Percentiles rank a stretch among this genome's conserved stretches.
Evolutionary conservation across 495 filamentous ascomycete genomes (phyloP).

Genomic region (Xylaria telfairii): DNA sequence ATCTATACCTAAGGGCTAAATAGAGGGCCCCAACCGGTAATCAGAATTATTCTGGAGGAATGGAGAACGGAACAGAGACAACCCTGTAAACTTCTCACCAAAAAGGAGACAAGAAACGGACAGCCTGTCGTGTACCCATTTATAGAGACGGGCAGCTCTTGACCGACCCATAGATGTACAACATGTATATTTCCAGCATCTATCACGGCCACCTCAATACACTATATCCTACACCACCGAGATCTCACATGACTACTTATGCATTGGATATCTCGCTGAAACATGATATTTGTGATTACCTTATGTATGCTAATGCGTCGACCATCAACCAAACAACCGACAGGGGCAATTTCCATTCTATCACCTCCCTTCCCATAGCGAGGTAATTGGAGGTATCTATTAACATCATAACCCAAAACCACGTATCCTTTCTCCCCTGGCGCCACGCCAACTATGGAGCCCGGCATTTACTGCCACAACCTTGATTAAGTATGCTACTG

Average conservation of each 20-base stretch:
- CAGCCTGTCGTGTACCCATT: constrained; percentile 4
- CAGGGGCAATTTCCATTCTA: constrained; percentile 18
- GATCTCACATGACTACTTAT: background rate
- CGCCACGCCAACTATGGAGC: background rate
- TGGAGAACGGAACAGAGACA: background rate
- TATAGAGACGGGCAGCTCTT: background rate
- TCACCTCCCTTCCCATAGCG: background rate
- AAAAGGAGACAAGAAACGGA: background rate
- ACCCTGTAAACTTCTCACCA: background rate
- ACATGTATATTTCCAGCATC: constrained; percentile 27
- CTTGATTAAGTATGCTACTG: no score
- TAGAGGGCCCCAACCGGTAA: background rate
- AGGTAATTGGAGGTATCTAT: background rate
- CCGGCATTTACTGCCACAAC: background rate
- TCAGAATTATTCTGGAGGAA: background rate
- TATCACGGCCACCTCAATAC: background rate
- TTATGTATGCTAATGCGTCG: background rate
- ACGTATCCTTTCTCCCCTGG: background rate
- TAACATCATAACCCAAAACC: background rate
- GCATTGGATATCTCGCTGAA: background rate
- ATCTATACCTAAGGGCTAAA: background rate
- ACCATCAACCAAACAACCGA: background rate
- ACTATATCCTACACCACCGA: background rate
- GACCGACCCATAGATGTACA: constrained; percentile 27
- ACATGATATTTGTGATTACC: background rate